Percentiles rank a stretch among this genome's conserved stretches.
phyloP scores from a whole-genome alignment of 1,284 basidiomycete genomes.

The Neonothopanus nambi region DNA sequence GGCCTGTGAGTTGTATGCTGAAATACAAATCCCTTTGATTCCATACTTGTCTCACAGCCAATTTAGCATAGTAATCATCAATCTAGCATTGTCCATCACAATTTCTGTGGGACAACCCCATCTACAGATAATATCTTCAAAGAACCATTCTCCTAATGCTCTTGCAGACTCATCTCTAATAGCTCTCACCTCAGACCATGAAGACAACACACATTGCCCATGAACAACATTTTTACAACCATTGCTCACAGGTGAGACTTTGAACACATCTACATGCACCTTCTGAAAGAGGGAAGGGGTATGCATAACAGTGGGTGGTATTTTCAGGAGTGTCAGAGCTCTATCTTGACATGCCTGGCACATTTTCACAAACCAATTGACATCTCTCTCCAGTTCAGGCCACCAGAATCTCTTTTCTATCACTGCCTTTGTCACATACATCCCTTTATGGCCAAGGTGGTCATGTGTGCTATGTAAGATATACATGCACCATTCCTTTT shows the following conservation, averaged over 20 bases:
- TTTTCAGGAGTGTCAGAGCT: background rate
- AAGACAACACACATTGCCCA: too few species aligned
- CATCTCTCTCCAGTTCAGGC: background rate
- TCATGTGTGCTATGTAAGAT: constrained; percentile 10
- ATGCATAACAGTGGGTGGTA: too few species aligned
- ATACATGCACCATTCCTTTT: background rate
- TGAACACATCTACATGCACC: constrained; percentile 14
- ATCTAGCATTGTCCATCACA: too few species aligned
- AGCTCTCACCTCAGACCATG: constrained; percentile 6
- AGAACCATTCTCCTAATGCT: constrained; percentile 6
- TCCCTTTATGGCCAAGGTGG: too few species aligned
- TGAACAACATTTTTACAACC: background rate
- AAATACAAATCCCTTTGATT: background rate
- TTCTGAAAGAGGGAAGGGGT: constrained; percentile 18
- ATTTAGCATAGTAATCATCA: background rate
- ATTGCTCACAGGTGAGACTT: constrained; percentile 5
- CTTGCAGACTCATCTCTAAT: background rate
- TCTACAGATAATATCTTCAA: constrained; percentile 11
- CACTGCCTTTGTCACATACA: too few species aligned
- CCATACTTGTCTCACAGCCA: background rate
- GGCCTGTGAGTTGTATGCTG: background rate
- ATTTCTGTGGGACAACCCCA: too few species aligned
- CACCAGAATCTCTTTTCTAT: too few species aligned
- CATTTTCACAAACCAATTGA: constrained; percentile 15
- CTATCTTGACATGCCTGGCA: constrained; percentile 17